phyloP scores from a whole-genome alignment of 2,329 filamentous ascomycete species.

The Verticillium klebahnii region DNA sequence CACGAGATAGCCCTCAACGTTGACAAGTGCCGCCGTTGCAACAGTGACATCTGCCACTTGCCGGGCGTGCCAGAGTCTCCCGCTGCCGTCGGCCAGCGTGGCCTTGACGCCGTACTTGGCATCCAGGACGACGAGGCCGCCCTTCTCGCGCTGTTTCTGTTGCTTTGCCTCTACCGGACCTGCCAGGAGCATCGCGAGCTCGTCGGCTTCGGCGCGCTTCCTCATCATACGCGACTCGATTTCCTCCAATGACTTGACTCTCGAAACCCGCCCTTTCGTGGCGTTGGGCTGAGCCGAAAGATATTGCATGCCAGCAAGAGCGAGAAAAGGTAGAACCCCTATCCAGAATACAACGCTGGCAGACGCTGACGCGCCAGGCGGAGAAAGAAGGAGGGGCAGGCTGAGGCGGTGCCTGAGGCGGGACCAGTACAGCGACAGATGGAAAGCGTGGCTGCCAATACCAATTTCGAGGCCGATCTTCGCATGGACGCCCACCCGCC shows the following conservation, averaged over 20 bases:
- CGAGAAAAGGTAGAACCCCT: slow-evolving; percentile 31
- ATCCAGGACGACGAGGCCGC: slow-evolving; percentile 42
- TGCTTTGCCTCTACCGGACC: slow-evolving; percentile 33
- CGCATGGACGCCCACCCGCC: slow-evolving; percentile 33
- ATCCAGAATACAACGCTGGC: slow-evolving; percentile 30
- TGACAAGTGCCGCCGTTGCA: slow-evolving; percentile 40
- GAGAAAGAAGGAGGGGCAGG: slow-evolving; percentile 36
- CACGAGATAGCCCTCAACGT: slow-evolving; percentile 26
- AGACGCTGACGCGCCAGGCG: slow-evolving; percentile 18
- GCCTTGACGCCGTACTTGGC: slow-evolving; percentile 40
- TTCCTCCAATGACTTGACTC: slow-evolving; percentile 3
- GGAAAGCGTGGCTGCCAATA: slow-evolving; percentile 33
- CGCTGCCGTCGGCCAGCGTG: slow-evolving; percentile 16
- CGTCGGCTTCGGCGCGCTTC: slow-evolving; percentile 38
- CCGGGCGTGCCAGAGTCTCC: slow-evolving; percentile 25
- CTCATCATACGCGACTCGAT: slow-evolving; percentile 22
- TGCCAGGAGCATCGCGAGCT: slow-evolving; percentile 36
- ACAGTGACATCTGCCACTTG: slow-evolving; percentile 47
- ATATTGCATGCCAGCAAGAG: slow-evolving; percentile 32
- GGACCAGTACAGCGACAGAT: slow-evolving; percentile 43
- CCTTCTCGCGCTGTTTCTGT: slow-evolving; percentile 25
- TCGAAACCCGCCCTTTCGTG: background rate
- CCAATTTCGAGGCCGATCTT: slow-evolving; percentile 40
- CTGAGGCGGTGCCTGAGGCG: slow-evolving; percentile 38
- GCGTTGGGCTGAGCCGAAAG: slow-evolving; percentile 13